Conservation (phyloP, 1,139 yeast genomes). For the Meyerozyma smithsonii region DNA sequence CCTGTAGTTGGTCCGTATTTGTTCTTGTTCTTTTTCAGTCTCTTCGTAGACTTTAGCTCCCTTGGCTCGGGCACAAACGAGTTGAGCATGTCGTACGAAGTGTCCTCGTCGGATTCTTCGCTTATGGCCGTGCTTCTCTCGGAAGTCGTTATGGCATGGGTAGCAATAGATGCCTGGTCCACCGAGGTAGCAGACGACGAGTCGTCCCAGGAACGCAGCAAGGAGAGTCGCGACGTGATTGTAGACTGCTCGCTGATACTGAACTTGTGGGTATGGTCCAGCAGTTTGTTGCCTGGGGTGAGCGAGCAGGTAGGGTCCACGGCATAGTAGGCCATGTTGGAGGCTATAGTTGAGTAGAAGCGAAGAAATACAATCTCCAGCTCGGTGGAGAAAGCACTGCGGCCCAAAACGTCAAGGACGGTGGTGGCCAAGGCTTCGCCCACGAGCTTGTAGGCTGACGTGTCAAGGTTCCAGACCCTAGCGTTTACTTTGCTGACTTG, state of each 20-base stretch:
- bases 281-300: not conserved
- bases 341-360: slow-evolving; percentile 9
- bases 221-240: not conserved
- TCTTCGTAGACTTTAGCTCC: slow-evolving; percentile 3
- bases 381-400: slow-evolving; percentile 9
- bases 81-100: slow-evolving; percentile 12
- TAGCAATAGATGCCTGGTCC: not conserved
- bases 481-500: slow-evolving; percentile 16
- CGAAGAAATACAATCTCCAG: slow-evolving; percentile 12
- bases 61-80: slow-evolving; percentile 9
- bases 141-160: not conserved
- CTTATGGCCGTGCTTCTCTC: not conserved
- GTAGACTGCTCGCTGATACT: slow-evolving; percentile 1
- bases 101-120: slow-evolving; percentile 13
- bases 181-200: not conserved
- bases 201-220: slow-evolving; percentile 1
- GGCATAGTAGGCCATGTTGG: not conserved
- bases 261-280: not conserved
- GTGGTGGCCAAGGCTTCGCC: slow-evolving; percentile 21
- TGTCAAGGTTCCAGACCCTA: slow-evolving; percentile 17
- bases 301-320: not conserved
- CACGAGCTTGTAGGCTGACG: slow-evolving; percentile 13
- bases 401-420: slow-evolving; percentile 12
- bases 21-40: not conserved
- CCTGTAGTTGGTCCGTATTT: not conserved